phyloP scores from a whole-genome alignment of 2,329 filamentous ascomycete species.

The Cordyceps fumosorosea region DNA sequence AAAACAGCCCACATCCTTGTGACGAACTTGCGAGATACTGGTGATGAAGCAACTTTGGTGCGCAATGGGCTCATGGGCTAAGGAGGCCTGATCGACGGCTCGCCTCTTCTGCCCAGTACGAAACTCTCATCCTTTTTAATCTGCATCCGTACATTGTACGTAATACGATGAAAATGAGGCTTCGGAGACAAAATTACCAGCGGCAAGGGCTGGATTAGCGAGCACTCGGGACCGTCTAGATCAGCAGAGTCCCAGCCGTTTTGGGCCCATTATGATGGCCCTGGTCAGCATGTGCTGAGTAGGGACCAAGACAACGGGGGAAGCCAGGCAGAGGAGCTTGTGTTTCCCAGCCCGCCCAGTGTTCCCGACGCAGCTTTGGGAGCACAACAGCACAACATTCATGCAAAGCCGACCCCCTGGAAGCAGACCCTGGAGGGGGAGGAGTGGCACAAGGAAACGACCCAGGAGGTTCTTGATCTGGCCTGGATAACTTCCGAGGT shows the following conservation, averaged over 20 bases:
- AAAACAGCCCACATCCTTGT: not conserved
- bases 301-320: not conserved
- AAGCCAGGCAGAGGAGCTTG: not conserved
- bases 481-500: not conserved
- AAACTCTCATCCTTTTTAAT: not conserved
- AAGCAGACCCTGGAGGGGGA: not conserved
- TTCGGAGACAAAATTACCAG: not conserved
- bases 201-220: not conserved
- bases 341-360: not conserved
- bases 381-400: not conserved
- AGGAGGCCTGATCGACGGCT: not conserved
- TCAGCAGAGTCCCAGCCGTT: conserved; percentile 2
- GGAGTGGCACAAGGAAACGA: not conserved
- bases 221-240: not conserved
- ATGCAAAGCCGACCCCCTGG: not conserved
- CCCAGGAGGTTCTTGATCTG: not conserved
- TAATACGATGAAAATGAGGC: not conserved
- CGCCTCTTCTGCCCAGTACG: not conserved
- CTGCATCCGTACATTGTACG: not conserved
- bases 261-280: conserved; percentile 1
- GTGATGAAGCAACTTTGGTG: not conserved
- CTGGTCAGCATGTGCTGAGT: not conserved
- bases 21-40: not conserved
- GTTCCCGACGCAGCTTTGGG: not conserved
- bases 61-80: not conserved